Evolutionary conservation across 129 eudicot species (phyloP).

Genomic region (Calendula officinalis): DNA sequence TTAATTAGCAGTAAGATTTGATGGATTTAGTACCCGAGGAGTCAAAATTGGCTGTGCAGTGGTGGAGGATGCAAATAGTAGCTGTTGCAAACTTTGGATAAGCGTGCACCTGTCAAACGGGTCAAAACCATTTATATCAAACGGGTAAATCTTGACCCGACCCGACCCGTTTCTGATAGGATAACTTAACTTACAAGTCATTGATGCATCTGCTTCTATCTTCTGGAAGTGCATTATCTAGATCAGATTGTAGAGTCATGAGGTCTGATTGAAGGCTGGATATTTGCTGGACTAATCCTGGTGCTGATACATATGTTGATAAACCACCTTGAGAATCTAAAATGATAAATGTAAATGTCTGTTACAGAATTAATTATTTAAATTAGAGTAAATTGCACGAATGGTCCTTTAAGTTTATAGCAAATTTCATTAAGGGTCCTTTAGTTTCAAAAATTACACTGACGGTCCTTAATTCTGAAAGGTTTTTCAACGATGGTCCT

Average conservation of each 20-base stretch:
- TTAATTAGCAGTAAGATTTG: neutral
- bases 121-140: conserved; percentile 1
- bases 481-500: too few species aligned
- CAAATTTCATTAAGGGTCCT: too few species aligned
- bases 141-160: neutral
- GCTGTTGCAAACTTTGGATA: conserved; percentile 89
- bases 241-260: conserved; percentile 76
- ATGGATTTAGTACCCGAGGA: conserved; percentile 57
- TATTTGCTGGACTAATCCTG: conserved; percentile 91
- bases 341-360: neutral
- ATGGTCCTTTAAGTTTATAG: too few species aligned
- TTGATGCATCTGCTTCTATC: conserved; percentile 94
- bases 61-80: conserved; percentile 92
- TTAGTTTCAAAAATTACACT: too few species aligned
- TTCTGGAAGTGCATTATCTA: conserved; percentile 88
- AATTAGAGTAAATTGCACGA: too few species aligned
- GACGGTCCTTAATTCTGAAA: too few species aligned
- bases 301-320: conserved; percentile 95
- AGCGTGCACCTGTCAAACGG: conserved; percentile 64
- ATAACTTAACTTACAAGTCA: conserved; percentile 63
- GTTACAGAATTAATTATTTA: too few species aligned
- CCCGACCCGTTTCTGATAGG: neutral
- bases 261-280: conserved; percentile 86
- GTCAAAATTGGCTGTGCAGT: conserved; percentile 95
- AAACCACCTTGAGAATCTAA: conserved; percentile 83